A percentile compares a stretch with the other conserved stretches of the same genome.
These are phyloP conservation scores for Lophium mytilinum DNA, from an alignment of 495 filamentous ascomycete species.

Conservation along the genomic window DNA sequence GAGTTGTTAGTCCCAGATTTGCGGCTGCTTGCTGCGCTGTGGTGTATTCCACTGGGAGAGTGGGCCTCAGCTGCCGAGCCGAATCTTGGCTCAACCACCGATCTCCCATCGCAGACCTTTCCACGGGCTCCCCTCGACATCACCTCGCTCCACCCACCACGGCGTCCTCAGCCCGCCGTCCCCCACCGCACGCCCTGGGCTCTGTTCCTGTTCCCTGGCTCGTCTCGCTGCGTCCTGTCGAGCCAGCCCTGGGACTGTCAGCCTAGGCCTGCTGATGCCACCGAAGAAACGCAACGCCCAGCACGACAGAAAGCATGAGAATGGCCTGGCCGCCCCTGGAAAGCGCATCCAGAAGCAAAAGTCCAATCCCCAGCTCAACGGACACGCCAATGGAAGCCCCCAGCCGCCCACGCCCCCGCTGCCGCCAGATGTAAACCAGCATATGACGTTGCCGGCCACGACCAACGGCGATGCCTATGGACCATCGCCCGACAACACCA, in stretches of 20 bases:
- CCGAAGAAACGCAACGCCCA: slow-evolving; percentile 48
- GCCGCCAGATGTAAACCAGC: slow-evolving; percentile 19
- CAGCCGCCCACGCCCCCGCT: slow-evolving; percentile 38
- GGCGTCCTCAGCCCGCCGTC: slow-evolving; percentile 18
- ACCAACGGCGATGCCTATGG: slow-evolving; percentile 4
- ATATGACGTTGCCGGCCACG: slow-evolving; percentile 24
- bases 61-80: neutral
- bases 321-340: slow-evolving; percentile 74
- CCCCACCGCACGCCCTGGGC: slow-evolving; percentile 7
- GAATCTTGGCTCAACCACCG: too few species aligned
- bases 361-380: slow-evolving; percentile 54
- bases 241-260: slow-evolving; percentile 20
- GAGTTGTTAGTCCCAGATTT: too few species aligned
- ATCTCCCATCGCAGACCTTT: too few species aligned
- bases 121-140: slow-evolving; percentile 6
- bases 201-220: slow-evolving; percentile 37
- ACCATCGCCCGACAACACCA: slow-evolving; percentile 2
- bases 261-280: slow-evolving; percentile 49
- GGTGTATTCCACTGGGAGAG: too few species aligned
- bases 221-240: slow-evolving; percentile 22
- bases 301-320: slow-evolving; percentile 78
- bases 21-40: too few species aligned
- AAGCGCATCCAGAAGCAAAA: slow-evolving; percentile 69
- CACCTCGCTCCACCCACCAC: slow-evolving; percentile 13
- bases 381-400: slow-evolving; percentile 44